Percentiles rank a stretch among this genome's conserved stretches.
Evolutionary conservation across 1,139 yeast genomes (phyloP).

Genomic region (Kluyveromyces sp.): DNA sequence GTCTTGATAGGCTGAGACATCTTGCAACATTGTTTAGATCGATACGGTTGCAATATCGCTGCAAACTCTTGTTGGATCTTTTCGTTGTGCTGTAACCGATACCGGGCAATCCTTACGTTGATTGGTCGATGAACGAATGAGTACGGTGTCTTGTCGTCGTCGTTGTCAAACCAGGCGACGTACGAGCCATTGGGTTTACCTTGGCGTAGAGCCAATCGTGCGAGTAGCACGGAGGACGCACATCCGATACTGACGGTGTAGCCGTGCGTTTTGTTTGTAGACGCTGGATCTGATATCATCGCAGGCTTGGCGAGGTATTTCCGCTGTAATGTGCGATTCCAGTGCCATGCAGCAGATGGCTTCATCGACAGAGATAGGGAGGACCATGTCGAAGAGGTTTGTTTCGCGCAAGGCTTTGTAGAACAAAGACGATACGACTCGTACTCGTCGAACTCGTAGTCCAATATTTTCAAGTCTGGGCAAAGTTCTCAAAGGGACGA

Average conservation of each 20-base stretch:
- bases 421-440: conserved; percentile 48
- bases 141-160: too few relatives aligned
- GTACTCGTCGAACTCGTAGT: conserved; percentile 70
- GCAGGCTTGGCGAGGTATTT: conserved; percentile 9
- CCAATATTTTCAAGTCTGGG: conserved; percentile 53
- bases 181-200: conserved; percentile 76
- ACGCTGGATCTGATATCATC: conserved; percentile 36
- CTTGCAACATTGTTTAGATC: too few relatives aligned
- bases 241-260: conserved; percentile 77
- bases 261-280: conserved; percentile 36
- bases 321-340: conserved; percentile 13
- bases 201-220: conserved; percentile 62
- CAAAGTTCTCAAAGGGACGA: conserved; percentile 48
- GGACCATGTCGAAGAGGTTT: conserved; percentile 41
- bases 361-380: conserved; percentile 90
- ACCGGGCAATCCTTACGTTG: conserved; percentile 72
- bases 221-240: conserved; percentile 62
- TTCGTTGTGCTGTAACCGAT: conserved; percentile 53
- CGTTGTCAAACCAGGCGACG: conserved; percentile 30
- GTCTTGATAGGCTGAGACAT: not conserved
- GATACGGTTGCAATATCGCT: too few relatives aligned
- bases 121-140: conserved; percentile 35
- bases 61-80: conserved; percentile 30
- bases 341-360: conserved; percentile 65
- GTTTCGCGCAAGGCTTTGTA: conserved; percentile 37